Evolutionary conservation across 2,329 filamentous ascomycete species (phyloP).

Genomic region (Dothistroma septosporum): DNA sequence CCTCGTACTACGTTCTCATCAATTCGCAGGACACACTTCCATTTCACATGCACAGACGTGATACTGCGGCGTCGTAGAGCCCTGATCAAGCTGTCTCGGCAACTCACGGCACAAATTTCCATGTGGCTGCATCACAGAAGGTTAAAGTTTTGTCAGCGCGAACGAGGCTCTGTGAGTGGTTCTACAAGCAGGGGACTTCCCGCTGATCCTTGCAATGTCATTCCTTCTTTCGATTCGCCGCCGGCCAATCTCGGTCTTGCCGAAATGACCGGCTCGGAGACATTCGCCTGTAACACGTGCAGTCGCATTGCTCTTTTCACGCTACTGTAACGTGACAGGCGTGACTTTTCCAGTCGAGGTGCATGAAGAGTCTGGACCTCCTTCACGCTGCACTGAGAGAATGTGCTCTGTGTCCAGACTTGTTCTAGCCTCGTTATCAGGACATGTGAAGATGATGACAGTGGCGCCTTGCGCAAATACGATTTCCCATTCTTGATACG

Average conservation of each 20-base stretch:
- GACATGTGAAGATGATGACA: neutral
- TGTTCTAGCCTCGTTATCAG: too few species aligned
- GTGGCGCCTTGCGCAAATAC: neutral
- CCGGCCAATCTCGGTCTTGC: neutral
- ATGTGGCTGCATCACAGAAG: neutral
- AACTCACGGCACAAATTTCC: neutral
- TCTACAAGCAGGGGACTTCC: neutral
- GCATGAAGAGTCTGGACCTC: too few species aligned
- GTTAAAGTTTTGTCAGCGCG: neutral
- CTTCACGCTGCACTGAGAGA: too few species aligned
- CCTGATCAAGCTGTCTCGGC: neutral
- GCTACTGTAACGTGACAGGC: too few species aligned
- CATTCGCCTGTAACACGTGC: neutral
- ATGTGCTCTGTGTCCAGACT: too few species aligned
- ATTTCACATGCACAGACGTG: neutral
- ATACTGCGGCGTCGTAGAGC: neutral
- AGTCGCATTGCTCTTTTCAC: neutral
- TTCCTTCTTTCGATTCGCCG: neutral
- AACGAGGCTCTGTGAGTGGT: neutral
- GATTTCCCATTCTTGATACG: neutral
- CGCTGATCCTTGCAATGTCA: neutral
- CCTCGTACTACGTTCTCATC: neutral
- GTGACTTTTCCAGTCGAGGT: too few species aligned
- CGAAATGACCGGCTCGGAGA: neutral
- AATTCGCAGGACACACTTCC: neutral